Base-by-base conservation (phyloP, 2,329 filamentous ascomycete species). In the Alternaria alternata region DNA sequence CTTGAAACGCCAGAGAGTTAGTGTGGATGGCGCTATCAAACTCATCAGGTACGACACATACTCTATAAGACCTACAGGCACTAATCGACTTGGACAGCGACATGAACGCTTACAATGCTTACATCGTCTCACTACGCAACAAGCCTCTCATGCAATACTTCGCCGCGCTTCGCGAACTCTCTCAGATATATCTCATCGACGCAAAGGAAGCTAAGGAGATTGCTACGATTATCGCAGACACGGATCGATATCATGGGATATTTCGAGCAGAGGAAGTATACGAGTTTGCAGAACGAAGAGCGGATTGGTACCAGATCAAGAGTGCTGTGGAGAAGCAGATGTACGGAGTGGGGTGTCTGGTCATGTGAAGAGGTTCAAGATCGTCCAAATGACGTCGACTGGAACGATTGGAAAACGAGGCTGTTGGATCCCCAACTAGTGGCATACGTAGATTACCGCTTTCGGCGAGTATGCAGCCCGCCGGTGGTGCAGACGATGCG, bases 191-290 rank as follows among this genome's bases (percentile, higher is more conserved):
- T 78, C 85, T 99, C 51, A 96, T 99, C 63, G 93, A 94, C 64
- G 86, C 91, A 3, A 85, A 86, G 26, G 91, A 98, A 75, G 92
- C 95, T 14, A 96, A 96, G 78, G 95, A 98, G 78, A 90, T 99
- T 84, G 95, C 95, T 6, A 91, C 90, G 3, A 92, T 99, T 57
- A 97, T 99, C 75, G 94, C 95, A 0, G 95, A 99, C 75, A 89
- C 88, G 1, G 91, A 94, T 74, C 87, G 94, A 3, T 99, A 98
- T 76, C 87, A 91, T 26, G 95, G 95, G 12, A 91, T 99, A 49
- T 97, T 98, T 74, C 87, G 94, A 20, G 92, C 94, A 0, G 95
- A 99, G 78, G 95, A 99, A 82, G 95, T 98, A 4, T 97, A 97
- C 73, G 94, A 98, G 82, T 99, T 96, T 81, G 95, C 94, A 1